These are phyloP conservation scores for Myriosclerotinia curreyana DNA, from an alignment of 2,329 filamentous ascomycete species.

Conservation along the genomic window DNA sequence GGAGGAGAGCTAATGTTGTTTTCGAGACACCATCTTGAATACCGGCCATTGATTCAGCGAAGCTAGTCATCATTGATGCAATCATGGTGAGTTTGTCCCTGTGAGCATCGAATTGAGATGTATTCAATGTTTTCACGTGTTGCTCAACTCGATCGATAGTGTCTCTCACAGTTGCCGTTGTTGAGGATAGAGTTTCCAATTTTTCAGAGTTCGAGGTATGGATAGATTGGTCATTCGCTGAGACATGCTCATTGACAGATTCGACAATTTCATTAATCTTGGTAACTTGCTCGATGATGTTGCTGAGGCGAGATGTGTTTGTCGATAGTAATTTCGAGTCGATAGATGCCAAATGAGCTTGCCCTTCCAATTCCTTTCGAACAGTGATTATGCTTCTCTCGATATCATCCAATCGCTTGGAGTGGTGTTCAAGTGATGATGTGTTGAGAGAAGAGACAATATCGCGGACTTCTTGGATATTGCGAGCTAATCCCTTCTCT, in stretches of 20 bases:
- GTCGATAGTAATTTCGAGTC: conserved; percentile 29
- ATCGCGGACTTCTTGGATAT: conserved; percentile 26
- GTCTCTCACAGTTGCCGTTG: conserved; percentile 25
- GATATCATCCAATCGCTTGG: conserved; percentile 26
- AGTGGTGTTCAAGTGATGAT: conserved; percentile 25
- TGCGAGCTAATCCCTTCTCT: conserved; percentile 25
- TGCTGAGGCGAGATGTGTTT: conserved; percentile 27
- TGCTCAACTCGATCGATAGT: conserved; percentile 20
- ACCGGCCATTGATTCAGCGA: conserved; percentile 20
- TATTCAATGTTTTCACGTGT: conserved; percentile 20
- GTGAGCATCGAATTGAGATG: conserved; percentile 21
- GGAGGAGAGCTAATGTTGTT: conserved; percentile 9
- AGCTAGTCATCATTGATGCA: conserved; percentile 22
- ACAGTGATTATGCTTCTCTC: conserved; percentile 27
- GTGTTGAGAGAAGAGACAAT: conserved; percentile 28
- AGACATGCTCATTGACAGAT: conserved; percentile 24
- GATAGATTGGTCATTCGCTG: conserved; percentile 16
- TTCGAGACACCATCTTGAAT: conserved; percentile 17
- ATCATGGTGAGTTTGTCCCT: conserved; percentile 22
- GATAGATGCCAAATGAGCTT: conserved; percentile 28
- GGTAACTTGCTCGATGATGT: conserved; percentile 25
- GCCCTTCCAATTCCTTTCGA: conserved; percentile 28
- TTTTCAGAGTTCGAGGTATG: conserved; percentile 21
- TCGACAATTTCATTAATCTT: conserved; percentile 27
- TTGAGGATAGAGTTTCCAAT: conserved; percentile 24